Conservation (phyloP, 306 rosid genomes). For the Leucaena leucocephala region DNA sequence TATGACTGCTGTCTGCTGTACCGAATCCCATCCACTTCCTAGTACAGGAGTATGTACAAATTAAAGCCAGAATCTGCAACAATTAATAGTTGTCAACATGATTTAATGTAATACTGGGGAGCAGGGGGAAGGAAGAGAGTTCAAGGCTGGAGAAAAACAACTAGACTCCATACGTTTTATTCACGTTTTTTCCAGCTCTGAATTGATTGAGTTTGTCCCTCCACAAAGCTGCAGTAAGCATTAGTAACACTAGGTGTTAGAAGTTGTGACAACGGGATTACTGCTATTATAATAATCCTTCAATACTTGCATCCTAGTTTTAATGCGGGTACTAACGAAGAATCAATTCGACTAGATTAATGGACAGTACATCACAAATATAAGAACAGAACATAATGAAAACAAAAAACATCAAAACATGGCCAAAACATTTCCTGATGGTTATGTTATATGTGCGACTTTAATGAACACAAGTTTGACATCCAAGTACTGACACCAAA, state of each 20-base stretch:
- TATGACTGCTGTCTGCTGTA: slow-evolving; percentile 28
- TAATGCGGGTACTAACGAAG: slow-evolving; percentile 15
- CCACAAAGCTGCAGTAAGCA: slow-evolving; percentile 49
- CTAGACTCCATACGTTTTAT: slow-evolving; percentile 41
- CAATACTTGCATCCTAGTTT: slow-evolving; percentile 3
- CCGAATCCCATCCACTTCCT: slow-evolving; percentile 34
- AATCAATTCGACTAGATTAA: slow-evolving; percentile 2
- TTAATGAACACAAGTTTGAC: slow-evolving; percentile 1
- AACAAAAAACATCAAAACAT: background rate
- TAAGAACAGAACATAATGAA: slow-evolving; percentile 6
- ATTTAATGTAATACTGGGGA: background rate
- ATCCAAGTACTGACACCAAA: slow-evolving; percentile 11
- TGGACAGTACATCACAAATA: slow-evolving; percentile 5
- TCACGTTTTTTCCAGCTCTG: slow-evolving; percentile 47
- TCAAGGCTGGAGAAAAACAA: slow-evolving; percentile 15
- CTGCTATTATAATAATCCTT: background rate
- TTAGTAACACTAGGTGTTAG: slow-evolving; percentile 24
- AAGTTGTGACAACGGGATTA: slow-evolving; percentile 10
- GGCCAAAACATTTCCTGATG: background rate
- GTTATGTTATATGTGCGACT: background rate
- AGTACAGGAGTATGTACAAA: slow-evolving; percentile 36
- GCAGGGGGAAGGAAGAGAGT: background rate
- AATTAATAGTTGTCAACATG: slow-evolving; percentile 22
- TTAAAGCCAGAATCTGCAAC: slow-evolving; percentile 45
- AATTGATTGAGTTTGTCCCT: slow-evolving; percentile 57